Evolutionary conservation across 331 rosid species (phyloP).

Genomic region (Acacia concinna): DNA sequence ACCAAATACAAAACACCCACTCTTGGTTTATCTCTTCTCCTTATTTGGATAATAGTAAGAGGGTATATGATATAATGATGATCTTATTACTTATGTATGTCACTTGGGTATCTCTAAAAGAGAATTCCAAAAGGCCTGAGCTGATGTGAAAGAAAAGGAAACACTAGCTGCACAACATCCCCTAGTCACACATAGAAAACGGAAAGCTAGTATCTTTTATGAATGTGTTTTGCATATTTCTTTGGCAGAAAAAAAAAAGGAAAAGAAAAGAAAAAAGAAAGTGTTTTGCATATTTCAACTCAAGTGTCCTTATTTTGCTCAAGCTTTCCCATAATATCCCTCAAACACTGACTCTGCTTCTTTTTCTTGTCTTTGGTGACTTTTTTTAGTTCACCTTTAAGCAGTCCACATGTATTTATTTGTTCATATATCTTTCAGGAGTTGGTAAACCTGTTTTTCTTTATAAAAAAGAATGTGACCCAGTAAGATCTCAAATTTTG

Average conservation of each 20-base stretch:
- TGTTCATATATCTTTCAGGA: not conserved
- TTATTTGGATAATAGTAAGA: not conserved
- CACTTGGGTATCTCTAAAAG: not conserved
- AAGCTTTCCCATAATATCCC: not conserved
- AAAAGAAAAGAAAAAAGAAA: no score
- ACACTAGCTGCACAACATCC: not conserved
- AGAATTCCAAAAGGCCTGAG: not conserved
- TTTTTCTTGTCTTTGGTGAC: not conserved
- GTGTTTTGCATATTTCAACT: no score
- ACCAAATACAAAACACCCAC: not conserved
- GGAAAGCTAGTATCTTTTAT: not conserved
- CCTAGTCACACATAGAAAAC: not conserved
- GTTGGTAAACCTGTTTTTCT: not conserved
- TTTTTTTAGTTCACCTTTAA: not conserved
- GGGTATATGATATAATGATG: not conserved
- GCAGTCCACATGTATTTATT: not conserved
- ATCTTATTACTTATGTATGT: not conserved
- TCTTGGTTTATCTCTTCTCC: not conserved
- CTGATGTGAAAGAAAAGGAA: slow-evolving; percentile 13
- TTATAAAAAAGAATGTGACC: not conserved
- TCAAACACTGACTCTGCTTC: not conserved
- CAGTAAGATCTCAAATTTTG: not conserved
- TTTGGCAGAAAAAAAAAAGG: no score
- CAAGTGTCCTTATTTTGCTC: not conserved
- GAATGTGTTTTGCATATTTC: not conserved